Evolutionary conservation across 495 filamentous ascomycete species (phyloP).

Genomic region (Trichoderma orchidacearum): DNA sequence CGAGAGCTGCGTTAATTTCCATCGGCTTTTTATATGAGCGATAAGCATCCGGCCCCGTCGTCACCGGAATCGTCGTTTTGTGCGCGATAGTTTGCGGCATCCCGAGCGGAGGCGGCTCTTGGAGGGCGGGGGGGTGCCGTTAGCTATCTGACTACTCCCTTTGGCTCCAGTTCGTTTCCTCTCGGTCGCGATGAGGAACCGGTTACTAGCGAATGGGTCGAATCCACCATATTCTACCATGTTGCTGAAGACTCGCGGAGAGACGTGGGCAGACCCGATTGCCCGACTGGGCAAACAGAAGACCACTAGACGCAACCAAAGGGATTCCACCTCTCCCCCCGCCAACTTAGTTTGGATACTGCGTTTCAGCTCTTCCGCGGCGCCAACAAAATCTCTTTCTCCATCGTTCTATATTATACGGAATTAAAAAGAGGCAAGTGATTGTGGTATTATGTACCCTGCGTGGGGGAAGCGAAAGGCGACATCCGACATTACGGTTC

Average conservation of each 20-base stretch:
- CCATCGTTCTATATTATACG: no score
- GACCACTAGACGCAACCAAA: not conserved
- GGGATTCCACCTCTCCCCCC: not conserved
- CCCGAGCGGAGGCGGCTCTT: not conserved
- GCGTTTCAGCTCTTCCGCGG: not conserved
- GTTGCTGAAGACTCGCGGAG: not conserved
- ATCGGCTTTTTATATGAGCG: no score
- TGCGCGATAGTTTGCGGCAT: not conserved
- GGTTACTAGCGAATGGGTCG: not conserved
- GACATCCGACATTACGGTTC: not conserved
- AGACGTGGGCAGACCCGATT: not conserved
- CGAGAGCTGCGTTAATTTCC: not conserved
- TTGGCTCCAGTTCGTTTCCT: not conserved
- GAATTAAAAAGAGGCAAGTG: no score
- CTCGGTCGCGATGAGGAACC: not conserved
- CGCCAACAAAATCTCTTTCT: not conserved
- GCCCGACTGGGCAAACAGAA: not conserved
- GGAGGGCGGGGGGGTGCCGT: not conserved
- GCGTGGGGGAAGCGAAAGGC: no score
- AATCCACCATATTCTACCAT: not conserved
- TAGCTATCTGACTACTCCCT: not conserved
- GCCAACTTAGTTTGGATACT: not conserved
- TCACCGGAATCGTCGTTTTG: not conserved
- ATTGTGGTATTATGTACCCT: no score
- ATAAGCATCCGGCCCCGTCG: not conserved